A percentile compares a stretch with the other conserved stretches of the same genome.
phyloP scores from a whole-genome alignment of 768 basidiomycete genomes.

The Mycena rebaudengoi region DNA sequence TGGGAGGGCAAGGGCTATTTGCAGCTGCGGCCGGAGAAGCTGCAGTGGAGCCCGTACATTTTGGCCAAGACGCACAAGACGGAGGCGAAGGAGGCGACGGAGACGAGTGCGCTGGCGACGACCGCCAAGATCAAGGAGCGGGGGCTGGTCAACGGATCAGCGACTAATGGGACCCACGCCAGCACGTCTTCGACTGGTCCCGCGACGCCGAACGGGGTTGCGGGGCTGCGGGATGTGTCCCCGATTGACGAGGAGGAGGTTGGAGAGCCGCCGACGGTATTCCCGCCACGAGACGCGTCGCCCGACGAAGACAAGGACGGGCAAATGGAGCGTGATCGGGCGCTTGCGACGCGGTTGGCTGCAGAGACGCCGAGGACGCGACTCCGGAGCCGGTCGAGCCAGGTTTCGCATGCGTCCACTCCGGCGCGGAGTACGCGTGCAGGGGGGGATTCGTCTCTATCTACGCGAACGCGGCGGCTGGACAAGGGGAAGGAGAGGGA shows the following conservation, averaged over 20 bases:
- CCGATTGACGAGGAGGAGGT: constrained; percentile 10
- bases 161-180: background rate
- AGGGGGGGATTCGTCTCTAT: background rate
- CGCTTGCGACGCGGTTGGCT: constrained; percentile 17
- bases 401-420: constrained; percentile 4
- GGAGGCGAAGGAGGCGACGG: constrained; percentile 25
- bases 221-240: background rate
- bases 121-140: constrained; percentile 12
- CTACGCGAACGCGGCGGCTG: constrained; percentile 9
- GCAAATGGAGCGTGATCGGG: constrained; percentile 23
- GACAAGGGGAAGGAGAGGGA: constrained; percentile 27
- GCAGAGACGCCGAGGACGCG: constrained; percentile 17
- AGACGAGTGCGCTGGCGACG: constrained; percentile 21
- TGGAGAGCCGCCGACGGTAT: constrained; percentile 3
- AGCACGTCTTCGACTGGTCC: constrained; percentile 4
- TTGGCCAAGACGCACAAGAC: constrained; percentile 55
- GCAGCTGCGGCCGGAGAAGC: constrained; percentile 77
- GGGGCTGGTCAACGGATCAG: constrained; percentile 3
- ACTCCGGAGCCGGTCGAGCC: constrained; percentile 14
- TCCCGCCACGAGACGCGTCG: constrained; percentile 5
- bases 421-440: constrained; percentile 8
- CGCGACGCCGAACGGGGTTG: constrained; percentile 17
- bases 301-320: background rate
- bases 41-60: constrained; percentile 96
- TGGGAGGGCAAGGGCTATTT: constrained; percentile 86